Evolutionary conservation across 139 green algal genomes (phyloP), one percentile per base, ranked within the genome.

Genomic region (Chlamydomonas sphaeroides): DNA sequence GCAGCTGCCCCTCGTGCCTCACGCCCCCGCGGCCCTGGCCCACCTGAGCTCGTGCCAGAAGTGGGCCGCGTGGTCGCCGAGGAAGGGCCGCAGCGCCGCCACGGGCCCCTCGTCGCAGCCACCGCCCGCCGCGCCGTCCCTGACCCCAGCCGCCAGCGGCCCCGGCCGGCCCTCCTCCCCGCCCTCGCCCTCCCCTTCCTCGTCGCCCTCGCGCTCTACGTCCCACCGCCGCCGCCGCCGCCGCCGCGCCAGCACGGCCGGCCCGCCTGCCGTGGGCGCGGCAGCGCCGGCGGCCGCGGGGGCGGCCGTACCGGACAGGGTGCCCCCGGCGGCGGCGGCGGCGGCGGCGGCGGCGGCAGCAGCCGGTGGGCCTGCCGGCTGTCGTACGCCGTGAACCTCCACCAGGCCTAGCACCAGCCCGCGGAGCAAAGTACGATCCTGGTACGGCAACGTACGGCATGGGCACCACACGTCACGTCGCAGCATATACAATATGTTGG

Each of bases 41-140:
- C 41, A 82, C 75, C 75, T 48, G 38, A 82, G 62, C 62, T 82
- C 75, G 45, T 82, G 75, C 75, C 75, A 82, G n/a, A 82, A 82
- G 21, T 82, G 75, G 14, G 32, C 62, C 32, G 75, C 65, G 20
- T 61, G 61, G 11, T 63, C 59, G 15, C 65, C 65, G 32, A 82
- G 42, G 62, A 82, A 82, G 5, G 75, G 75, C 18, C 48, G 59
- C 33, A 82, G 63, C 4, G 75, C 65, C 62, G 41, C 41, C 41
- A 82, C 57, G 33, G 75, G 75, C 5, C 62, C 75, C 25, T 38
- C 36, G 14, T 1, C 8, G 20, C 30, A 26, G 25, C 30, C 14
- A 42, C 15, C 63, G 49, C 18, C 38, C 21, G 7, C n/a, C 33
- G 26, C 17, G 18, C 8, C 41, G 11, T 0, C 10, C 25, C 51